Evolutionary conservation across 768 basidiomycete species (phyloP), one percentile per base, ranked within the genome.

Genomic region (Coprinopsis marcescibilis): DNA sequence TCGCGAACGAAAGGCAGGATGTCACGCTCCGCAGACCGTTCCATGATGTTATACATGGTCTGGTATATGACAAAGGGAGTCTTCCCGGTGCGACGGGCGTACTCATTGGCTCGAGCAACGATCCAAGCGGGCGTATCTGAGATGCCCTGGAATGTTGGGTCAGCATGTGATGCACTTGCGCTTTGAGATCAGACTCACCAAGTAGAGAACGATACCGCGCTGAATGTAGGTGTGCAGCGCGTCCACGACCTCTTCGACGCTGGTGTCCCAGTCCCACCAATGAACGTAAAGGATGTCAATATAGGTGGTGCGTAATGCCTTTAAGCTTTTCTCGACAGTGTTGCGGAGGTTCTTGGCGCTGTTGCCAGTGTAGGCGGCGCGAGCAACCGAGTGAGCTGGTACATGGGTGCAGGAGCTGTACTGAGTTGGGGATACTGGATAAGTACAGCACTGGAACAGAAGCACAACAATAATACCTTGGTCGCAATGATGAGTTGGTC

Each of bases 201-300:
- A 61, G 52, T 78, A 76, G 4, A 76, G 57, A n/a, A 80, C 76
- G 54, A 80, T 81, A 14, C 80, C 71, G 19, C 62, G 55, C 6
- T 60, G 58, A 38, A 82, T 73, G 33, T 82, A 66, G 17, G 65
- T 65, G 53, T 83, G 75, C 4, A 84, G 61, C 4, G 65, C 60
- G 38, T 71, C 66, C 77, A 83, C 79, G 25, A 81, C 59, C 59
- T 84, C 81, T 52, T 75, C 71, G 38, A 82, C 65, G 13, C 65
- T 64, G 8, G 75, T 77, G 12, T 66, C 59, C 50, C 64, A 78
- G 54, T 81, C 78, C 77, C 77, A 77, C 63, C 64, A 71, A 46
- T 75, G 70, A 2, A 73, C 42, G 53, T 74, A 75, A 11, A 74
- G 57, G 33, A 76, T 56, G 51, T 79, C 76, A 50, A 76, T 70